Percentiles rank a stretch among this genome's conserved stretches.
These are phyloP conservation scores for Typha latifolia DNA, from an alignment of 176 grass and related monocot genomes.

Conservation along the genomic window DNA sequence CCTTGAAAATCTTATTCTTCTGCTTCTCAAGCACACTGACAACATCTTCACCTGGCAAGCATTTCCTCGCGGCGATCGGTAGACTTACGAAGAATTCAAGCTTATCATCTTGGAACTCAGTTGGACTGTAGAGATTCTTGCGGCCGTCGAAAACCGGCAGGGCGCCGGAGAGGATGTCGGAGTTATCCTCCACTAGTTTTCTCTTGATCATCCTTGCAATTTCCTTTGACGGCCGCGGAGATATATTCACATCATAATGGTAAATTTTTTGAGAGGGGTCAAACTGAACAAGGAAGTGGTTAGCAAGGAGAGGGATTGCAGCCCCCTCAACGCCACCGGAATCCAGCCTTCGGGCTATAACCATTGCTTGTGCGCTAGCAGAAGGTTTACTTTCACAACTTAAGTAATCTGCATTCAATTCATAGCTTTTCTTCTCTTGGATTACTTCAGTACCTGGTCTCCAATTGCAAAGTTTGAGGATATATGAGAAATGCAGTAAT, in stretches of 20 bases:
- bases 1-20: constrained; percentile 47
- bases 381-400: constrained; percentile 19
- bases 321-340: constrained; percentile 44
- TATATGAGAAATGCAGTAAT: not conserved
- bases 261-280: constrained; percentile 55
- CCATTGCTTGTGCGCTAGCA: constrained; percentile 12
- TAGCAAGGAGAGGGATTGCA: constrained; percentile 55
- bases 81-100: constrained; percentile 65
- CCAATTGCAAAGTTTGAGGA: constrained; percentile 1
- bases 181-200: constrained; percentile 74
- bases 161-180: constrained; percentile 36
- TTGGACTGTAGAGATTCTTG: constrained; percentile 73
- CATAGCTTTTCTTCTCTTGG: constrained; percentile 20
- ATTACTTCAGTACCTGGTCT: constrained; percentile 38
- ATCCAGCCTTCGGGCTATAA: constrained; percentile 46
- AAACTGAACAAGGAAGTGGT: constrained; percentile 71
- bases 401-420: constrained; percentile 15
- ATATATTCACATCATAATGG: constrained; percentile 77
- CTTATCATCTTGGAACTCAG: constrained; percentile 47
- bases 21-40: constrained; percentile 17
- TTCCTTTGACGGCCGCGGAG: constrained; percentile 71
- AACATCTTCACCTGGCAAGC: too few species aligned
- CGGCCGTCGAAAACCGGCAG: constrained; percentile 73
- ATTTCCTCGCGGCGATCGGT: not conserved
- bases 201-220: constrained; percentile 77